These are phyloP conservation scores for Ustilago trichophora DNA, from an alignment of 1,284 basidiomycete species.

Conservation along the genomic window DNA sequence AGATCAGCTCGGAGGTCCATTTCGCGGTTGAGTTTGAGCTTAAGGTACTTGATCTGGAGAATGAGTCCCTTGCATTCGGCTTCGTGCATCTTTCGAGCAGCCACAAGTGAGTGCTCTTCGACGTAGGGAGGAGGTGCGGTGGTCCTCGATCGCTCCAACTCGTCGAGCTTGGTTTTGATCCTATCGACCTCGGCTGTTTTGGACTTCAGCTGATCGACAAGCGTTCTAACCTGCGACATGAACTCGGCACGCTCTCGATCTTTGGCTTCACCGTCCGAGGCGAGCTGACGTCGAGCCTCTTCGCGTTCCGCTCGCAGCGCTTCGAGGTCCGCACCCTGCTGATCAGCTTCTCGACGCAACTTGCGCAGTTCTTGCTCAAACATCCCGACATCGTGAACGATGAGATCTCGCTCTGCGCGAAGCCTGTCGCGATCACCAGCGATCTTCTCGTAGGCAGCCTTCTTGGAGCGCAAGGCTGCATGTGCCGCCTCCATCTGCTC, in stretches of 20 bases:
- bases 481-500: conserved; percentile 48
- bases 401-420: conserved; percentile 35
- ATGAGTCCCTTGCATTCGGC: conserved; percentile 86
- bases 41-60: conserved; percentile 88
- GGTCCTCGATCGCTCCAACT: conserved; percentile 11
- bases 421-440: conserved; percentile 49
- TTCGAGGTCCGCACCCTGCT: conserved; percentile 49
- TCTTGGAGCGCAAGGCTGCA: conserved; percentile 32
- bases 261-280: conserved; percentile 16
- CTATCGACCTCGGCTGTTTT: conserved; percentile 26
- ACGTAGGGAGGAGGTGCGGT: conserved; percentile 15
- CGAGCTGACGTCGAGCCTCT: conserved; percentile 16
- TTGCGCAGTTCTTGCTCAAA: conserved; percentile 47
- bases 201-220: conserved; percentile 36
- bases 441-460: conserved; percentile 29
- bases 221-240: conserved; percentile 22
- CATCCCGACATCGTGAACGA: conserved; percentile 48
- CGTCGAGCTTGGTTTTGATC: conserved; percentile 37
- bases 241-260: conserved; percentile 25
- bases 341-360: conserved; percentile 41
- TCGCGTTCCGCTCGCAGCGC: conserved; percentile 35
- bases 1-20: conserved; percentile 81
- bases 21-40: conserved; percentile 88
- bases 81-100: conserved; percentile 71
- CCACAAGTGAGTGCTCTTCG: conserved; percentile 16